Percentiles rank a stretch among this genome's conserved stretches.
These are phyloP conservation scores for Heritiera littoralis DNA, from an alignment of 345 rosid species.

Conservation along the genomic window DNA sequence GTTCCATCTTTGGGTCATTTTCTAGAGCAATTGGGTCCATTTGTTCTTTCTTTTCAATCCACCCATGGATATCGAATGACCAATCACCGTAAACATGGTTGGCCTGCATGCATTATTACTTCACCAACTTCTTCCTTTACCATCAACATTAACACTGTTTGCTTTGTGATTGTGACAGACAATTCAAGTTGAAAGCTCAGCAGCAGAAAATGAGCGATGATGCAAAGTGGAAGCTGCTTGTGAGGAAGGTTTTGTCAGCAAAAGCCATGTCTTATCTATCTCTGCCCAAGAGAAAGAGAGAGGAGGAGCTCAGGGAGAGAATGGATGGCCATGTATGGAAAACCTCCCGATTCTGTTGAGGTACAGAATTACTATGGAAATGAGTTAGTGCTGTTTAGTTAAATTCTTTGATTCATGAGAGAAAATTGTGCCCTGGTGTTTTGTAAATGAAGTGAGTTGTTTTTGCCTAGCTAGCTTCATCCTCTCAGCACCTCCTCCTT, in stretches of 20 bases:
- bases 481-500: neutral
- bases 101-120: neutral
- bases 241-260: constrained; percentile 68
- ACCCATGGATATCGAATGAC: too few species aligned
- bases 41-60: neutral
- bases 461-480: neutral
- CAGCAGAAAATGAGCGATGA: constrained; percentile 48
- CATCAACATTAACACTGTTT: neutral
- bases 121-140: too few species aligned
- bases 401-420: neutral
- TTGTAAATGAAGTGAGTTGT: neutral
- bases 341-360: constrained; percentile 17
- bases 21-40: neutral
- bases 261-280: constrained; percentile 58
- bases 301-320: constrained; percentile 31
- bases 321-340: constrained; percentile 20
- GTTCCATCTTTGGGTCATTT: constrained; percentile 11
- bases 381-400: neutral
- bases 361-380: neutral
- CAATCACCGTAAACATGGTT: neutral
- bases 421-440: neutral
- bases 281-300: constrained; percentile 56
- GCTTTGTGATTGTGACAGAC: constrained; percentile 43
- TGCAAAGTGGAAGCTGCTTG: constrained; percentile 67
- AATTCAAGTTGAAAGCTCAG: constrained; percentile 56